Conservation (phyloP, 225 moss, liverwort and hornwort species). For the Ulota crispa region DNA sequence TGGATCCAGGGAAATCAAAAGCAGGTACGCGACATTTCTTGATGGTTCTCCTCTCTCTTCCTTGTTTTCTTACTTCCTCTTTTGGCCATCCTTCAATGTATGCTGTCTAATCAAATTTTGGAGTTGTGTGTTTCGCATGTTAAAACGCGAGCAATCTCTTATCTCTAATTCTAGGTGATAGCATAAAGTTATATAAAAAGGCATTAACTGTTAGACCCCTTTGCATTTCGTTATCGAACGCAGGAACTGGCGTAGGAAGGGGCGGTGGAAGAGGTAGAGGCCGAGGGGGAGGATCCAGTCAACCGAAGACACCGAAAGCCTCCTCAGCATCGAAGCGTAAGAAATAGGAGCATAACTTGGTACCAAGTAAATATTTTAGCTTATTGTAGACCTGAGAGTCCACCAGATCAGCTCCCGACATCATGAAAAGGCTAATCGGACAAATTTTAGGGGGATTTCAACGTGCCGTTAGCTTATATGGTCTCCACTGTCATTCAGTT, state of each 20-base stretch:
- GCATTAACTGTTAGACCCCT: neutral
- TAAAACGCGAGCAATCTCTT: neutral
- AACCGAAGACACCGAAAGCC: constrained; percentile 48
- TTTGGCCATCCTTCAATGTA: neutral
- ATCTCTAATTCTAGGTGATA: neutral
- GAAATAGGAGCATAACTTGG: constrained; percentile 35
- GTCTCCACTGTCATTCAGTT: neutral
- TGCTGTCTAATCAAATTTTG: neutral
- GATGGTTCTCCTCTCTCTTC: neutral
- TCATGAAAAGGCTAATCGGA: neutral
- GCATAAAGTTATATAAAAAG: neutral
- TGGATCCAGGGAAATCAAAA: constrained; percentile 46
- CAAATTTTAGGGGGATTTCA: neutral
- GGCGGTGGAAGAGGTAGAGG: constrained; percentile 47
- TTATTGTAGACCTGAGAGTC: neutral
- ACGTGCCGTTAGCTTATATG: neutral
- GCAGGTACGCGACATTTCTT: constrained; percentile 32
- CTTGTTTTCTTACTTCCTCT: neutral
- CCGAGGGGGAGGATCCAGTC: constrained; percentile 43
- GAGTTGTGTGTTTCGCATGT: neutral
- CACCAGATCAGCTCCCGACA: neutral
- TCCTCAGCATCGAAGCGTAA: constrained; percentile 47
- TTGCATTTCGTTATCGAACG: neutral
- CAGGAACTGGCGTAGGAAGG: constrained; percentile 20
- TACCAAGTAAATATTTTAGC: neutral